phyloP scores from a whole-genome alignment of 2,329 filamentous ascomycete species.

The Alternaria incomplexa region DNA sequence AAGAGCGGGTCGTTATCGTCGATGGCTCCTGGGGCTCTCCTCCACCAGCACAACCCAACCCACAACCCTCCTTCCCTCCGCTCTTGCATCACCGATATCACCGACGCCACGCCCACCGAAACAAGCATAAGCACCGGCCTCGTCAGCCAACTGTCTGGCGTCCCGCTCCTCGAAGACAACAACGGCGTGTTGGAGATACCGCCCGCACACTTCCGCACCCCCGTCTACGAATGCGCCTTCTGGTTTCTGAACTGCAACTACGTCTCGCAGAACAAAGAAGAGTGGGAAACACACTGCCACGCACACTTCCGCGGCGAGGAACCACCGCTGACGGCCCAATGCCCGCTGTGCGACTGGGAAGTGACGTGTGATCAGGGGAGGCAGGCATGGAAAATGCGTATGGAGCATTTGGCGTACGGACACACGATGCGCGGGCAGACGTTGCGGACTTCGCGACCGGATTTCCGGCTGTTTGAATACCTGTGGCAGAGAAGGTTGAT shows the following conservation, averaged over 20 bases:
- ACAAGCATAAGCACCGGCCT: constrained; percentile 36
- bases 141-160: constrained; percentile 26
- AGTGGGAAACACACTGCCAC: constrained; percentile 42
- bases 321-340: constrained; percentile 37
- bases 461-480: constrained; percentile 37
- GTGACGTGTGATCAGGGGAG: constrained; percentile 17
- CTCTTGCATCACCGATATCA: constrained; percentile 28
- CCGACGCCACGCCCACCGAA: constrained; percentile 33
- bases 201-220: constrained; percentile 3
- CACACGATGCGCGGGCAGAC: constrained; percentile 34
- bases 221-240: constrained; percentile 42
- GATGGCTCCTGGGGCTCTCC: constrained; percentile 37
- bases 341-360: constrained; percentile 42
- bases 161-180: constrained; percentile 33
- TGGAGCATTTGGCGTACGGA: constrained; percentile 36
- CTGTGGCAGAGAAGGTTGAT: constrained; percentile 42
- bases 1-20: constrained; percentile 37
- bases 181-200: constrained; percentile 37
- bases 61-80: constrained; percentile 31
- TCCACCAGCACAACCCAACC: constrained; percentile 35
- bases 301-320: constrained; percentile 43
- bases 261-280: constrained; percentile 22
- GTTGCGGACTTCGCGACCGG: constrained; percentile 31
- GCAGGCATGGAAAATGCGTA: constrained; percentile 30
- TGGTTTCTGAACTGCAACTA: constrained; percentile 42